phyloP scores from a whole-genome alignment of 2,329 filamentous ascomycete species.

The Ophiocordyceps camponoti-leonardi region DNA sequence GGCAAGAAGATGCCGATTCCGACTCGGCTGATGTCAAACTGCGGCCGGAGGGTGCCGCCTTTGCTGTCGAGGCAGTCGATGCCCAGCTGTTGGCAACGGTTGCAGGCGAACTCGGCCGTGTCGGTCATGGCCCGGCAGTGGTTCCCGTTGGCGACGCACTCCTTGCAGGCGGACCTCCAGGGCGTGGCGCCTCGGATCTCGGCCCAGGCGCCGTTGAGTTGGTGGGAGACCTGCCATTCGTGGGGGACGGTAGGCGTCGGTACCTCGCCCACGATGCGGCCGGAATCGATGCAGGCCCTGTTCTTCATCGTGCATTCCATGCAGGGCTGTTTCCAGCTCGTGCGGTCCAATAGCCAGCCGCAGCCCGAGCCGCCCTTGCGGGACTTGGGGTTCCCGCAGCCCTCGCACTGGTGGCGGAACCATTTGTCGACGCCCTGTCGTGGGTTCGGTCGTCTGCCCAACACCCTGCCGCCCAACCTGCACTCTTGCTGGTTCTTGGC shows the following conservation, averaged over 20 bases:
- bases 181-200: slow-evolving; percentile 5
- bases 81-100: slow-evolving; percentile 12
- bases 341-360: slow-evolving; percentile 8
- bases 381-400: slow-evolving; percentile 5
- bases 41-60: slow-evolving; percentile 6
- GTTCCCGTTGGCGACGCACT: slow-evolving; percentile 3
- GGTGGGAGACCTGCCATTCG: slow-evolving; percentile 4
- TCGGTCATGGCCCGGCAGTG: slow-evolving; percentile 7
- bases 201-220: slow-evolving; percentile 4
- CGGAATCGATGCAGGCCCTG: slow-evolving; percentile 7
- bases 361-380: slow-evolving; percentile 3
- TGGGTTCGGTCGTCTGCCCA: slow-evolving; percentile 4
- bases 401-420: slow-evolving; percentile 9
- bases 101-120: slow-evolving; percentile 6
- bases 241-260: slow-evolving; percentile 1
- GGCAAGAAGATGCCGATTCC: slow-evolving; percentile 13
- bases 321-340: slow-evolving; percentile 8
- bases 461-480: slow-evolving; percentile 1
- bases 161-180: slow-evolving; percentile 5
- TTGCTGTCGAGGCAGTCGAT: slow-evolving; percentile 10
- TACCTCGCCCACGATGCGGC: slow-evolving; percentile 3
- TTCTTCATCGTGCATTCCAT: slow-evolving; percentile 4
- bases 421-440: slow-evolving; percentile 5
- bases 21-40: slow-evolving; percentile 10
- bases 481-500: not conserved